Evolutionary conservation across 495 filamentous ascomycete species (phyloP).

Genomic region (Cercophora sp.): DNA sequence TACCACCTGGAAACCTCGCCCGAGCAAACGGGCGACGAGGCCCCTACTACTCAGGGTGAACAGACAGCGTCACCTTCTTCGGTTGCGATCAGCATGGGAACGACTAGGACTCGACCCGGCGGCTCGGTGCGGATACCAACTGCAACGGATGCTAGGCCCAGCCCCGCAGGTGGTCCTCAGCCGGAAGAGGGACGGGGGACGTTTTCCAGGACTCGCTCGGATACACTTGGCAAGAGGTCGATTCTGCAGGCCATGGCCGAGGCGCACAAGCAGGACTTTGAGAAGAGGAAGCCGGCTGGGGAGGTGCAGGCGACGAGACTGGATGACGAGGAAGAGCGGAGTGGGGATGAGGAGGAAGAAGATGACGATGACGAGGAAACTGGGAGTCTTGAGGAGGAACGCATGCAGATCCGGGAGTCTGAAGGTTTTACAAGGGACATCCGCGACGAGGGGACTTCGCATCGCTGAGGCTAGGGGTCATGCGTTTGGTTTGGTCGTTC

Average conservation of each 20-base stretch:
- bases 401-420: slow-evolving; percentile 23
- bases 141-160: background rate
- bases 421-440: slow-evolving; percentile 10
- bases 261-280: slow-evolving; percentile 86
- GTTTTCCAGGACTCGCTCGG: slow-evolving; percentile 28
- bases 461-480: no score
- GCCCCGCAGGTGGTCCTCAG: background rate
- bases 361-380: slow-evolving; percentile 36
- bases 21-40: slow-evolving; percentile 25
- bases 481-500: background rate
- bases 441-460: slow-evolving; percentile 1
- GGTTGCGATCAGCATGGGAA: background rate
- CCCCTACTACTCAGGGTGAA: background rate
- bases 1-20: slow-evolving; percentile 55
- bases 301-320: slow-evolving; percentile 11
- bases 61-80: background rate
- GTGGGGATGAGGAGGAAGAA: slow-evolving; percentile 33
- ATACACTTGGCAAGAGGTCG: slow-evolving; percentile 44
- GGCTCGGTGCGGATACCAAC: background rate
- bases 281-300: slow-evolving; percentile 56
- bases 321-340: slow-evolving; percentile 22
- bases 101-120: background rate
- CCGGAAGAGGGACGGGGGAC: slow-evolving; percentile 24
- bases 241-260: slow-evolving; percentile 56
- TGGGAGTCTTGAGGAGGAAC: slow-evolving; percentile 25